Evolutionary conservation across 179 eudicot species (phyloP).

Genomic region (Sideroxylon spinosum): DNA sequence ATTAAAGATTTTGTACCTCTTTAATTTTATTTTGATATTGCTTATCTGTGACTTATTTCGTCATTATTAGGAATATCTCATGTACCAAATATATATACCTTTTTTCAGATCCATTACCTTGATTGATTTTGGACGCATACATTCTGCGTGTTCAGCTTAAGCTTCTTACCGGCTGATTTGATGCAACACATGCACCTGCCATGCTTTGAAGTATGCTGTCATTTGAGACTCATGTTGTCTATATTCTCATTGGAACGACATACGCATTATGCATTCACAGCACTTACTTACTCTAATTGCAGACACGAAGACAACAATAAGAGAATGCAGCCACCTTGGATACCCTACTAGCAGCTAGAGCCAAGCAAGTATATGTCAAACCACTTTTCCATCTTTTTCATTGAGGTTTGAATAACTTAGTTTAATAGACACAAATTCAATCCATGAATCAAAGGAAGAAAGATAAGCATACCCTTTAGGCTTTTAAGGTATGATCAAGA

Average conservation of each 20-base stretch:
- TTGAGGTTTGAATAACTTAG: background rate
- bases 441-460: background rate
- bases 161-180: too few relatives aligned
- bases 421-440: background rate
- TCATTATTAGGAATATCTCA: too few relatives aligned
- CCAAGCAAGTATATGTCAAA: constrained; percentile 21
- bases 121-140: too few relatives aligned
- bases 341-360: constrained; percentile 21
- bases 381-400: background rate
- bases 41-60: too few relatives aligned
- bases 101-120: too few relatives aligned
- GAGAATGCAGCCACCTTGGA: constrained; percentile 24
- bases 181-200: too few relatives aligned
- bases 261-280: background rate
- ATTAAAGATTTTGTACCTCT: too few relatives aligned
- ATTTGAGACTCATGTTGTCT: background rate
- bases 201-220: too few relatives aligned
- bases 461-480: background rate
- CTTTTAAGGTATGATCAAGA: background rate
- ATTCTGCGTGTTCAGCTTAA: too few relatives aligned
- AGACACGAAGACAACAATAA: constrained; percentile 24
- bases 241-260: constrained; percentile 12
- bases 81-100: too few relatives aligned
- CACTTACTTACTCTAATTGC: constrained; percentile 5
- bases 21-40: too few relatives aligned